phyloP scores from a whole-genome alignment of 805 yeast species.

The Torulaspora microellipsoides region DNA sequence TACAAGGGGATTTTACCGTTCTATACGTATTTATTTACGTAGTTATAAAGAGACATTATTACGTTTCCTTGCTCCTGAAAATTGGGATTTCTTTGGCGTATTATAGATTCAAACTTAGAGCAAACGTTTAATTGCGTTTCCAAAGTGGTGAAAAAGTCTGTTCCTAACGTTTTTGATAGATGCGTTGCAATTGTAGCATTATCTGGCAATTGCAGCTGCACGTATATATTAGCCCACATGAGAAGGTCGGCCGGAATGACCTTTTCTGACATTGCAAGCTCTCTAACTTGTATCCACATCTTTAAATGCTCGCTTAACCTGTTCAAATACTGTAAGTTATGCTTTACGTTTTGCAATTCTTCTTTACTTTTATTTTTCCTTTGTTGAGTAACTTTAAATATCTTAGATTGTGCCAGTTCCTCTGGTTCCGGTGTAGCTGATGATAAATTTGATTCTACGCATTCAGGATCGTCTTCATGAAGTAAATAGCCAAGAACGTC shows the following conservation, averaged over 20 bases:
- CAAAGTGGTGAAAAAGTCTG: constrained; percentile 10
- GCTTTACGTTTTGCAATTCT: constrained; percentile 22
- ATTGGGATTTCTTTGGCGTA: constrained; percentile 18
- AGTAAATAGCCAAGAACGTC: constrained; percentile 17
- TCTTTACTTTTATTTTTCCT: constrained; percentile 17
- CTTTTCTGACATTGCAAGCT: constrained; percentile 5
- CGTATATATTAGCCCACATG: constrained; percentile 26
- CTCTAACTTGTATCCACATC: constrained; percentile 22
- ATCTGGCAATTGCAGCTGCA: constrained; percentile 25
- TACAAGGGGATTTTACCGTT: neutral
- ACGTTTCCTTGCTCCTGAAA: constrained; percentile 31
- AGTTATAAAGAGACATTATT: constrained; percentile 23
- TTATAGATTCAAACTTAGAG: constrained; percentile 1
- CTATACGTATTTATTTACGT: constrained; percentile 8
- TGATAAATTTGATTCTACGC: constrained; percentile 2
- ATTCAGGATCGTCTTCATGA: constrained; percentile 21
- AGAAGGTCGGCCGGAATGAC: constrained; percentile 23
- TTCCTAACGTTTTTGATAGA: constrained; percentile 13
- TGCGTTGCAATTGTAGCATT: constrained; percentile 17
- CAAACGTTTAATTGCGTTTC: constrained; percentile 7
- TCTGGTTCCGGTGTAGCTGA: constrained; percentile 11
- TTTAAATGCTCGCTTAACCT: constrained; percentile 18
- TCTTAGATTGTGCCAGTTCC: constrained; percentile 30
- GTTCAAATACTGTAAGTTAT: constrained; percentile 18
- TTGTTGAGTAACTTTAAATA: constrained; percentile 26